Evolutionary conservation across 2,329 filamentous ascomycete genomes (phyloP), one percentile per base, ranked within the genome.

Genomic region (Cladophialophora immunda): DNA sequence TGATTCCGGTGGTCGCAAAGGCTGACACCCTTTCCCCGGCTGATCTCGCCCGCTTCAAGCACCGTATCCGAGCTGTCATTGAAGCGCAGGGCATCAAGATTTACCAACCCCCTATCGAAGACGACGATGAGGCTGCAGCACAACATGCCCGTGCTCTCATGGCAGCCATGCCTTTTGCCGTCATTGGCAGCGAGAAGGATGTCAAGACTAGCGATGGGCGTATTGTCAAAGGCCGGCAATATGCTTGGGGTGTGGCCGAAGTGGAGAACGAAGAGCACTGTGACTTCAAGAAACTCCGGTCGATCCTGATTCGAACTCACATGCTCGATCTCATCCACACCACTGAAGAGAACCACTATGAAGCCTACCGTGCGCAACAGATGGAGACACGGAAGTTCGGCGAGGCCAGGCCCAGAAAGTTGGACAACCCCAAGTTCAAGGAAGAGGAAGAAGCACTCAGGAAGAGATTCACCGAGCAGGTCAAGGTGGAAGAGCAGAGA

Each of bases 391-490:
- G 95, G 84, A 99, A 99, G 84, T 98, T 99, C 75, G 95, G 95
- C 82, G 96, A 99, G 85, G 94, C 94, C 67, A 90, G 94, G 73
- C 95, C 95, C 75, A 88, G 94, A 82, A 99, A 99, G 89, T 87
- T 99, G 76, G 95, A 99, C 85, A 99, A 99, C 87, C 95, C 95
- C 84, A 99, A 99, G 87, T 99, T 98, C 89, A 99, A 99, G 89
- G 95, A 99, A 81, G 95, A 99, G 83, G 95, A 99, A 80, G 95
- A 99, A 87, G 92, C 92, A 70, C 89, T 99, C 73, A 90, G 95
- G 83, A 99, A 99, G 90, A 90, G 96, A 75, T 99, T 99, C 84
- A 99, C 95, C 75, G 95, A 99, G 85, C 95, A 99, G 82, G 95
- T 99, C 86, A 99, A 99, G 92, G 92, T 99, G 77, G 96, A 99